phyloP scores from a whole-genome alignment of 2,329 filamentous ascomycete species.

The Fusarium burgessii region DNA sequence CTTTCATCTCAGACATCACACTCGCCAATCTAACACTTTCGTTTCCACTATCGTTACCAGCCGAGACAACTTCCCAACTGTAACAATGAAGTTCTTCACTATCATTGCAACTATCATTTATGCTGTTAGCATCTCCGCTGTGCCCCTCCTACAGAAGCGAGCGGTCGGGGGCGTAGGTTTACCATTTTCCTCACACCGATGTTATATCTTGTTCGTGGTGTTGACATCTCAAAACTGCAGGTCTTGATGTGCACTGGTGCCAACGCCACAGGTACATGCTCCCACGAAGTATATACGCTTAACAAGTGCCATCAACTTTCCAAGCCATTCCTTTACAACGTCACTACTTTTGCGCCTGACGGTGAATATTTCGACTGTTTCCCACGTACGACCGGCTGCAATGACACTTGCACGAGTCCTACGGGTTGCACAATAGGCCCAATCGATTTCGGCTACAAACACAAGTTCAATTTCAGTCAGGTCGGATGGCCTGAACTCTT shows the following conservation, averaged over 20 bases:
- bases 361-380: constrained; percentile 62
- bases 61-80: not conserved
- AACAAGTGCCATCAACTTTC: constrained; percentile 60
- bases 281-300: constrained; percentile 57
- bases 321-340: constrained; percentile 55
- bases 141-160: constrained; percentile 54
- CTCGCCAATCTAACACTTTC: not conserved
- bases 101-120: constrained; percentile 39
- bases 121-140: constrained; percentile 42
- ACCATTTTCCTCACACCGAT: not conserved
- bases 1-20: constrained; percentile 13
- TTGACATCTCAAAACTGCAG: constrained; percentile 47
- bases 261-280: constrained; percentile 62
- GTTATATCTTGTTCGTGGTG: not conserved
- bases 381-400: constrained; percentile 57
- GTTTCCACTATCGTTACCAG: not conserved
- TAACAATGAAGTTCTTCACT: constrained; percentile 49
- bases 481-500: constrained; percentile 59
- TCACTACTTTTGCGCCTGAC: constrained; percentile 64
- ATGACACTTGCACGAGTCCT: constrained; percentile 60
- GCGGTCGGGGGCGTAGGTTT: constrained; percentile 61
- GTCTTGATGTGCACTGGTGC: constrained; percentile 63
- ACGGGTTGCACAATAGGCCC: constrained; percentile 65
- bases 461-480: constrained; percentile 61
- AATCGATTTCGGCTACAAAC: constrained; percentile 58